A percentile compares a stretch with the other conserved stretches of the same genome.
Evolutionary conservation across 2,329 filamentous ascomycete species (phyloP).

Genomic region (Pseudocercospora vitis): DNA sequence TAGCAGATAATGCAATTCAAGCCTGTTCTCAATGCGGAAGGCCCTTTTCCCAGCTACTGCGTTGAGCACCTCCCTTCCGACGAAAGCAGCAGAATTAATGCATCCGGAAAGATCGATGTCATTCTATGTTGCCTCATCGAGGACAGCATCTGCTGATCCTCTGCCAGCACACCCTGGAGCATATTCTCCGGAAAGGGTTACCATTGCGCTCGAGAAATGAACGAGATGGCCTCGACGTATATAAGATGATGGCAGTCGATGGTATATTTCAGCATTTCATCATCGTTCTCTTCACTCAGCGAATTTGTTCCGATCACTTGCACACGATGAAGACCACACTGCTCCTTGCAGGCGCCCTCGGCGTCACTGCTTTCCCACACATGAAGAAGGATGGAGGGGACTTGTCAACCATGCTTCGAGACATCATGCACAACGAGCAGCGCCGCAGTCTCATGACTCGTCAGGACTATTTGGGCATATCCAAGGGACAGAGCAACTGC

Average conservation of each 20-base stretch:
- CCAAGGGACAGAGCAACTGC: conserved; percentile 23
- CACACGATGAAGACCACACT: conserved; percentile 24
- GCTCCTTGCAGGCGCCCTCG: conserved; percentile 23
- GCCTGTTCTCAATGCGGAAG: neutral
- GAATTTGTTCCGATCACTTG: neutral
- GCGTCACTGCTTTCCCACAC: conserved; percentile 24
- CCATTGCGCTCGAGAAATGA: neutral
- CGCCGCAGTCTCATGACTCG: conserved; percentile 15
- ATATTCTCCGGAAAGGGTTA: neutral
- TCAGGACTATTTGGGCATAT: conserved; percentile 24
- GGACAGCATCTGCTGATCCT: neutral
- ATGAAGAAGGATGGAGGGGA: conserved; percentile 11
- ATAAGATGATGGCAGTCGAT: too few relatives aligned
- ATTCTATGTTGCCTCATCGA: neutral
- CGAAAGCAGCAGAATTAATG: neutral
- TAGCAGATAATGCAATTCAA: neutral
- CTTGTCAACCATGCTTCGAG: conserved; percentile 8
- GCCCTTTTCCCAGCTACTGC: neutral
- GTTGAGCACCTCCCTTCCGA: too few relatives aligned
- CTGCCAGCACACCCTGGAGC: neutral
- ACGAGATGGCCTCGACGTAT: neutral
- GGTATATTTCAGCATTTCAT: too few relatives aligned
- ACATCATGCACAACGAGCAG: conserved; percentile 14
- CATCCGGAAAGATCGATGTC: neutral
- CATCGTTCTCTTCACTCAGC: too few relatives aligned